phyloP scores from a whole-genome alignment of 1,284 basidiomycete genomes.

The Neolentinus lepideus region DNA sequence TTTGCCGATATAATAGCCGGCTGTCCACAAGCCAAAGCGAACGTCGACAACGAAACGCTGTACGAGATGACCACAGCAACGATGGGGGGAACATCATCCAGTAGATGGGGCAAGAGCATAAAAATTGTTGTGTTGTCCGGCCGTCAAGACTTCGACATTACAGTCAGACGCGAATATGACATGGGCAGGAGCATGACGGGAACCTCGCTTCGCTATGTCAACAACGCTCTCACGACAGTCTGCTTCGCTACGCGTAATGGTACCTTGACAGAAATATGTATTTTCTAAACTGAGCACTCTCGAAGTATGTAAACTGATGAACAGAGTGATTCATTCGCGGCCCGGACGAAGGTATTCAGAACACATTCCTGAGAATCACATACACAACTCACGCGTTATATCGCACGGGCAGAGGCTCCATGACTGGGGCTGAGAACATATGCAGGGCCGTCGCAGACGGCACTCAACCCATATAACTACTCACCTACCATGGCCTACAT shows the following conservation, averaged over 20 bases:
- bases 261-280: background rate
- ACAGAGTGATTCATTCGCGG: no score
- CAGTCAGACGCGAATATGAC: no score
- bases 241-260: background rate
- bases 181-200: no score
- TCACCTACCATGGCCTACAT: background rate
- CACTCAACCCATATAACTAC: background rate
- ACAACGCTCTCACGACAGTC: no score
- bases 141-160: background rate
- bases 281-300: no score
- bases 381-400: background rate
- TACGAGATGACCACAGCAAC: background rate
- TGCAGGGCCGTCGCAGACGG: background rate
- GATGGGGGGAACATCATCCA: background rate
- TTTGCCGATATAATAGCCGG: background rate
- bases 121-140: background rate
- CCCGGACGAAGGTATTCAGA: no score
- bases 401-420: background rate
- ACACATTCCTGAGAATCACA: no score
- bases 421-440: background rate
- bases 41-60: background rate
- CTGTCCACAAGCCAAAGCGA: background rate
- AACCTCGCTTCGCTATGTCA: no score
- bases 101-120: background rate
- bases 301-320: no score